A percentile compares a stretch with the other conserved stretches of the same genome.
Evolutionary conservation across 495 filamentous ascomycete species (phyloP).

Genomic region (Xylaria cubensis): DNA sequence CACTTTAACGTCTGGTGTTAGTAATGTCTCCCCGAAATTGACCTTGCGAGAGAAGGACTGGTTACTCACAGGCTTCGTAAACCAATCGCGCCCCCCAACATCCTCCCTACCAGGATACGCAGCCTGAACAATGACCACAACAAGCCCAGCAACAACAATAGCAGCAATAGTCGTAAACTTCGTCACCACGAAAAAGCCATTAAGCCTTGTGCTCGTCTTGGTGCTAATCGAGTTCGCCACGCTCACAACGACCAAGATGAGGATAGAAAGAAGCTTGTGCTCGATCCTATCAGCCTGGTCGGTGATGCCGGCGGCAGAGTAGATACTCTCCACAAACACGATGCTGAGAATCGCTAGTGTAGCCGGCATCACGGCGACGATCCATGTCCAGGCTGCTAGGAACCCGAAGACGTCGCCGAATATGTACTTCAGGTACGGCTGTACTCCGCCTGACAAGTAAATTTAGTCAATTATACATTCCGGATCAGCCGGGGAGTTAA

Average conservation of each 20-base stretch:
- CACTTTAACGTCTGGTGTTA: conserved; percentile 36
- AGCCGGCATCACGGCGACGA: conserved; percentile 63
- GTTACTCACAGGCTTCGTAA: conserved; percentile 38
- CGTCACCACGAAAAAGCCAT: conserved; percentile 59
- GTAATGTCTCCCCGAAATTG: neutral
- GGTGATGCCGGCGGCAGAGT: conserved; percentile 54
- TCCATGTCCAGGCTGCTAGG: conserved; percentile 64
- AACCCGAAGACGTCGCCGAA: conserved; percentile 63
- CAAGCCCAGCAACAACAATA: conserved; percentile 56
- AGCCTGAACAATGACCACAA: conserved; percentile 49
- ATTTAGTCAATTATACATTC: neutral
- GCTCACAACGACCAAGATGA: conserved; percentile 52
- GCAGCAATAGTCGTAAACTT: conserved; percentile 58
- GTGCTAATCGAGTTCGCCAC: conserved; percentile 63
- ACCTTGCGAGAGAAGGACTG: neutral
- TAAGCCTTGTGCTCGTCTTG: conserved; percentile 58
- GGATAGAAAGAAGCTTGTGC: conserved; percentile 58
- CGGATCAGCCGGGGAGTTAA: neutral
- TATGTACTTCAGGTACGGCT: conserved; percentile 61
- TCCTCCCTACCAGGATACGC: conserved; percentile 38
- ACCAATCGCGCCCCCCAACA: conserved; percentile 59
- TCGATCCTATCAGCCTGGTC: conserved; percentile 46
- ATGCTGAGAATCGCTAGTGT: conserved; percentile 64
- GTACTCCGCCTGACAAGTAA: conserved; percentile 51
- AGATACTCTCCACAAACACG: conserved; percentile 64